Base-by-base conservation (phyloP, 2,329 filamentous ascomycete species). In the Conoideocrella luteorostrata region DNA sequence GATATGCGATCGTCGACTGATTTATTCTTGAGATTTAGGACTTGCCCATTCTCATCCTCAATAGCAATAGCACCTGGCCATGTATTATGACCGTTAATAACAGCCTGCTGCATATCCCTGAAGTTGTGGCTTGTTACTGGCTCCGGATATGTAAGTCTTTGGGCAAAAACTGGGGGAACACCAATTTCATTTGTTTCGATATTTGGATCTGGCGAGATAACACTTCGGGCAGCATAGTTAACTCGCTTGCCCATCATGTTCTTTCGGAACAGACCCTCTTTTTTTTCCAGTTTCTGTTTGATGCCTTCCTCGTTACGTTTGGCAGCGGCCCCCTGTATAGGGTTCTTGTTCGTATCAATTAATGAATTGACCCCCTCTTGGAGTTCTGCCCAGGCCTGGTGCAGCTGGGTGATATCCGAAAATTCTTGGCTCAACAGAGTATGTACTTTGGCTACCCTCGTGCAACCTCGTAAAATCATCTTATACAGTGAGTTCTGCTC, bases 171-270 rank as follows among this genome's bases (percentile, higher is more conserved):
- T n/a, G 91, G 88, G 15, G 93, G 93, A 3, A 98, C 91, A 63
- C 93, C 93, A 52, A 98, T 97, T 67, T 98, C 93, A 63, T 95
- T 97, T 15, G 93, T 97, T 65, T 98, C 93, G 57, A 98, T 95
- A 59, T 97, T 98, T 3, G 93, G 93, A 60, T 98, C 93, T 0
- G 93, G 93, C 9, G 91, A 97, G 55, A 98, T 98, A 62, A 98
- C 93, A 75, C 87, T 95, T 63, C 93, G 85, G 29, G 93, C 93
- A 39, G 93, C 93, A 62, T 93, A 97, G 65, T 98, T 97, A 68
- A 98, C 93, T 72, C 93, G 89, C 74, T 98, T 98, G 48, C 93
- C 93, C 93, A 98, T 98, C 93, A 98, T 97, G 67, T 98, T 96
- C 72, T 95, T 97, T 56, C 93, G 78, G 73, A 98, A 98, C 23